Evolutionary conservation across 2,329 filamentous ascomycete genomes (phyloP).

Genomic region (Diaporthe eres): DNA sequence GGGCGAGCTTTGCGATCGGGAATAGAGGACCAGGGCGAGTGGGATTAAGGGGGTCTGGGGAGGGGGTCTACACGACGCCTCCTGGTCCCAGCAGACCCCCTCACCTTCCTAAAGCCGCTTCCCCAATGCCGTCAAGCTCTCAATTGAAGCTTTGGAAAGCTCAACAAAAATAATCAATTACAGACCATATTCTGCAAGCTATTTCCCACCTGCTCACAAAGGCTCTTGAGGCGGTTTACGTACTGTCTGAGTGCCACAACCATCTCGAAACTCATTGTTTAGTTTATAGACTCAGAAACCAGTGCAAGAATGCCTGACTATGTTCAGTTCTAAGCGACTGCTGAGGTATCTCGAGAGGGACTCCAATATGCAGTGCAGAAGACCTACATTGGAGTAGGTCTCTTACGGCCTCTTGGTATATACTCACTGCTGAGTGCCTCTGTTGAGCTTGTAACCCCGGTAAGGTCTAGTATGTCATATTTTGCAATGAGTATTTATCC

Average conservation of each 20-base stretch:
- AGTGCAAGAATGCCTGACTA: neutral
- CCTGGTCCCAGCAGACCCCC: neutral
- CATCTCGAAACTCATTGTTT: neutral
- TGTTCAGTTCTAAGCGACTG: neutral
- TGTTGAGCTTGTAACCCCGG: neutral
- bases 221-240: neutral
- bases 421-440: neutral
- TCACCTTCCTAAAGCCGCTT: neutral
- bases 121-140: neutral
- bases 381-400: neutral
- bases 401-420: neutral
- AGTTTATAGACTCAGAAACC: neutral
- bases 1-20: slow-evolving; percentile 10
- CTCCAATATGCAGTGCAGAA: neutral
- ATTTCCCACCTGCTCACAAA: neutral
- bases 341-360: neutral
- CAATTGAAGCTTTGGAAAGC: neutral
- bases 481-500: neutral
- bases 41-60: slow-evolving; percentile 8
- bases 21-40: neutral
- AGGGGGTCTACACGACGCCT: neutral
- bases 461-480: neutral
- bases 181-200: slow-evolving; percentile 15
- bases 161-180: slow-evolving; percentile 6
- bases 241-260: no score